phyloP scores from a whole-genome alignment of 2,329 filamentous ascomycete genomes.

The Colletotrichum eleusines region DNA sequence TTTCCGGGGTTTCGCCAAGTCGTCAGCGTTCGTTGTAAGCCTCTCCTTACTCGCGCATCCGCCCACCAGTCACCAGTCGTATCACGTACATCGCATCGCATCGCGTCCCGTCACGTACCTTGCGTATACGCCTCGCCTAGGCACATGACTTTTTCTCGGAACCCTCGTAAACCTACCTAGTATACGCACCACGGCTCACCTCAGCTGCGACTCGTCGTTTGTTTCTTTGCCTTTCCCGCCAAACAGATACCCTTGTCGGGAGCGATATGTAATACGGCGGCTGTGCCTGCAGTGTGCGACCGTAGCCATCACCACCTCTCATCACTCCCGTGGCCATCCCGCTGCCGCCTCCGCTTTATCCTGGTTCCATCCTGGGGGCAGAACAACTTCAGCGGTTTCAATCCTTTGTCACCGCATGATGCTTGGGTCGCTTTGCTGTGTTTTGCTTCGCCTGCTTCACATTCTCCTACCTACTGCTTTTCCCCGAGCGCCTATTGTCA shows the following conservation, averaged over 20 bases:
- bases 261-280: constrained; percentile 27
- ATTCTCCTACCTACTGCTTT: constrained; percentile 13
- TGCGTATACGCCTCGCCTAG: constrained; percentile 14
- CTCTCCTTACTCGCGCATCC: constrained; percentile 13
- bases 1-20: constrained; percentile 19
- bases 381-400: background rate
- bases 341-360: constrained; percentile 15
- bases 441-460: background rate
- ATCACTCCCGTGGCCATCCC: background rate
- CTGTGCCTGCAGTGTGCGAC: constrained; percentile 31
- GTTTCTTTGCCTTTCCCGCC: constrained; percentile 1
- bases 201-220: constrained; percentile 20
- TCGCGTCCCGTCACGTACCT: constrained; percentile 34
- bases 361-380: background rate
- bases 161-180: background rate
- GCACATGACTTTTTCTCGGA: constrained; percentile 3
- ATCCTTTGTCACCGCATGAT: constrained; percentile 18
- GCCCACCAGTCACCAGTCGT: constrained; percentile 24
- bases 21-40: constrained; percentile 15
- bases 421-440: constrained; percentile 8
- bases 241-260: constrained; percentile 23
- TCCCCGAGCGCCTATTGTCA: constrained; percentile 14
- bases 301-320: constrained; percentile 1
- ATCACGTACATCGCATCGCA: constrained; percentile 34
- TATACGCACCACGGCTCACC: constrained; percentile 10